Percentiles rank a stretch among this genome's conserved stretches.
phyloP scores from a whole-genome alignment of 2,329 filamentous ascomycete genomes.

The Botrytis cinerea region DNA sequence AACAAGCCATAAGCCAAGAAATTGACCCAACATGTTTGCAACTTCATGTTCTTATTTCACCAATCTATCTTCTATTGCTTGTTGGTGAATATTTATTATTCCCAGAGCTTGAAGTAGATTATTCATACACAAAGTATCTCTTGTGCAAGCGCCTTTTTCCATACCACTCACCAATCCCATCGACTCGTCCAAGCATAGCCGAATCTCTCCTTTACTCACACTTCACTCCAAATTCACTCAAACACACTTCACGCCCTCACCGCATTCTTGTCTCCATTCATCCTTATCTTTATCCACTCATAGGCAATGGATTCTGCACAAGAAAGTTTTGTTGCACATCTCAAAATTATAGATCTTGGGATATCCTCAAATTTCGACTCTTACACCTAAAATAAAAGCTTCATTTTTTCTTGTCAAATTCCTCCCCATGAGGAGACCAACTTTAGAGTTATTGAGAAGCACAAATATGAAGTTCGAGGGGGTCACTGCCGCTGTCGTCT shows the following conservation, averaged over 20 bases:
- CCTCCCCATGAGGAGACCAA: not conserved
- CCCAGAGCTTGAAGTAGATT: not conserved
- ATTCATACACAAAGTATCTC: not conserved
- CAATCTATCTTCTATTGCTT: not conserved
- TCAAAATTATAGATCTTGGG: not conserved
- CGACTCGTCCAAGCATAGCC: not conserved
- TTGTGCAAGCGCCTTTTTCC: no score
- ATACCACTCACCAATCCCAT: not conserved
- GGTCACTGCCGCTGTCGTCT: not conserved
- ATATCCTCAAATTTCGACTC: not conserved
- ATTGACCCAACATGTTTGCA: not conserved
- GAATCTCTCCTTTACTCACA: not conserved
- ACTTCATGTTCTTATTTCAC: no score
- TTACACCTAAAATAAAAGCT: not conserved
- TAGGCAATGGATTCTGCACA: not conserved
- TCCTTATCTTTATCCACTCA: not conserved
- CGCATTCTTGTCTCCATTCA: not conserved
- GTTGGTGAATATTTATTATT: accelerated
- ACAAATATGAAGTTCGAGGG: not conserved
- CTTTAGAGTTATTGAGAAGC: not conserved
- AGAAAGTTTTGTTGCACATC: not conserved
- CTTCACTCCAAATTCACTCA: constrained; percentile 8
- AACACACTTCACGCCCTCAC: not conserved
- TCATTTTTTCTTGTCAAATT: not conserved
- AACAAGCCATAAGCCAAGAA: not conserved